A percentile compares a stretch with the other conserved stretches of the same genome.
phyloP scores from a whole-genome alignment of 805 yeast species.

The Yarrowia sp. region DNA sequence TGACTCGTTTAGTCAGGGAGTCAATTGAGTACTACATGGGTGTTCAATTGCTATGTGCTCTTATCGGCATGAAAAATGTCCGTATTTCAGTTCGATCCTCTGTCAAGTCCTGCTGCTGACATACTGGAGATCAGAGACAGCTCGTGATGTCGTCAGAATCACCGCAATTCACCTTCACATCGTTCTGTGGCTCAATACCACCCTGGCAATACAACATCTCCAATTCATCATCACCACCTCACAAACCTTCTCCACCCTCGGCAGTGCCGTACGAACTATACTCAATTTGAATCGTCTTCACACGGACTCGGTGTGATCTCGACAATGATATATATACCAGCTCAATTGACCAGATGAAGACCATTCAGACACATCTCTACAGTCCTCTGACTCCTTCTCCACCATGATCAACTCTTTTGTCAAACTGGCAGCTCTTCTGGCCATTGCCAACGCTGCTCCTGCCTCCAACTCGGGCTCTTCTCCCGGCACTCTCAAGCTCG shows the following conservation, averaged over 20 bases:
- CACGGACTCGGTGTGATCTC: background rate
- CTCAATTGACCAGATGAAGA: background rate
- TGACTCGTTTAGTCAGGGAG: background rate
- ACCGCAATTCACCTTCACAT: background rate
- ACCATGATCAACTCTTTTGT: slow-evolving; percentile 14
- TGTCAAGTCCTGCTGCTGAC: too few species aligned
- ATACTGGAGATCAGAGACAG: too few species aligned
- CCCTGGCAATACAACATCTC: background rate
- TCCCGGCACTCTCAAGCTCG: slow-evolving; percentile 17
- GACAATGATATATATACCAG: background rate
- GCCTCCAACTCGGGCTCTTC: background rate
- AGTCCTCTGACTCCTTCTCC: too few species aligned
- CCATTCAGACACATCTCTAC: background rate
- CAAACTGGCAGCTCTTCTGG: slow-evolving; percentile 23
- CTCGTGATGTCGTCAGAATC: too few species aligned
- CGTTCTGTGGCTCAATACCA: background rate
- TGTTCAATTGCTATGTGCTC: too few species aligned
- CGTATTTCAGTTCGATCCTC: too few species aligned
- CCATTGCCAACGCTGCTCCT: slow-evolving; percentile 14
- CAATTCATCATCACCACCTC: slow-evolving; percentile 3
- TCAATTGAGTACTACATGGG: background rate
- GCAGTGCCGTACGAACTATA: slow-evolving; percentile 14
- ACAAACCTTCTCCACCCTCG: slow-evolving; percentile 21
- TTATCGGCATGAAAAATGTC: too few species aligned
- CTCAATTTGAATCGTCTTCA: background rate